A percentile compares a stretch with the other conserved stretches of the same genome.
phyloP scores from a whole-genome alignment of 371 early-diverging fungal species.

The Gilbertella persicaria region DNA sequence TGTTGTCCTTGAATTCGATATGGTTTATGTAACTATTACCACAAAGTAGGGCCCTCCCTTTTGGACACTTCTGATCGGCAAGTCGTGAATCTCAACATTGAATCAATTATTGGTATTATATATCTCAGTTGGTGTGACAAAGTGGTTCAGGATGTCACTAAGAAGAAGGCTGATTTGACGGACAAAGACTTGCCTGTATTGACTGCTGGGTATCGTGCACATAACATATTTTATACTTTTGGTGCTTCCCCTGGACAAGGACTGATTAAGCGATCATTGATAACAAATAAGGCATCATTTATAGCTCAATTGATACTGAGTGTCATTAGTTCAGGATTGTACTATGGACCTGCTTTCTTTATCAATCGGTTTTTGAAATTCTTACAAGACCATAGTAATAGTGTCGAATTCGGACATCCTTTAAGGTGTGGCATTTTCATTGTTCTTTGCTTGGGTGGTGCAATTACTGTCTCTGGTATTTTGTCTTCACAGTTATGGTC shows the following conservation, averaged over 20 bases:
- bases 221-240: constrained; percentile 19
- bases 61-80: constrained; percentile 10
- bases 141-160: constrained; percentile 4
- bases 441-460: constrained; percentile 36
- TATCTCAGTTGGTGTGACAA: constrained; percentile 22
- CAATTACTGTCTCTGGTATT: constrained; percentile 28
- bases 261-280: constrained; percentile 5
- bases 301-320: constrained; percentile 7
- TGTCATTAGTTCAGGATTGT: constrained; percentile 4
- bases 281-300: not conserved
- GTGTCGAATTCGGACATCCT: constrained; percentile 1
- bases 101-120: constrained; percentile 21
- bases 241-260: constrained; percentile 2
- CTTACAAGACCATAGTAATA: constrained; percentile 15
- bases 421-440: constrained; percentile 15
- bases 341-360: constrained; percentile 24
- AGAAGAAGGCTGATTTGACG: not conserved
- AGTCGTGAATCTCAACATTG: constrained; percentile 19
- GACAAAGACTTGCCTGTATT: constrained; percentile 25
- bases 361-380: constrained; percentile 26
- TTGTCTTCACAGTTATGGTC: no score
- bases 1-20: constrained; percentile 8
- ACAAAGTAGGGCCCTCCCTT: constrained; percentile 20
- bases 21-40: constrained; percentile 14
- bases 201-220: constrained; percentile 18